Evolutionary conservation across 2,329 filamentous ascomycete species (phyloP).

Genomic region (Alternaria alternata): DNA sequence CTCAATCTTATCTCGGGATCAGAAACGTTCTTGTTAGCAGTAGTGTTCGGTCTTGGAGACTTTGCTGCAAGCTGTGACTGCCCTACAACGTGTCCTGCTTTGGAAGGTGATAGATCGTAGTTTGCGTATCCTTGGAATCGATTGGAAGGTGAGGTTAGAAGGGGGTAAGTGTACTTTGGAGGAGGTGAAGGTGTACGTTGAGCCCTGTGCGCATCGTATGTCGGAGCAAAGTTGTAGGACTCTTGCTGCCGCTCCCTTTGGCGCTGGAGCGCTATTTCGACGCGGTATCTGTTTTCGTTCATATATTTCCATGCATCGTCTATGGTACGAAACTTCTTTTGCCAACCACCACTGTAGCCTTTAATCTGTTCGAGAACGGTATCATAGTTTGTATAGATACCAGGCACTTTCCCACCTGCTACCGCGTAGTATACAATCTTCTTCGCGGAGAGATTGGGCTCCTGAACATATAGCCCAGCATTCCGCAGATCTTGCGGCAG

Average conservation of each 20-base stretch:
- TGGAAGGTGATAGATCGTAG: neutral
- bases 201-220: neutral
- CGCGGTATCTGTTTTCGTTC: slow-evolving; percentile 31
- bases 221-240: neutral
- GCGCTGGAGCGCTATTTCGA: neutral
- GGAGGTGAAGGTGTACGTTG: neutral
- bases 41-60: neutral
- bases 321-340: slow-evolving; percentile 55
- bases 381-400: slow-evolving; percentile 71
- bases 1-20: slow-evolving; percentile 48
- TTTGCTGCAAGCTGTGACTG: neutral
- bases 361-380: slow-evolving; percentile 75
- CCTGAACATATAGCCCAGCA: slow-evolving; percentile 76
- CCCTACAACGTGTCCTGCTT: neutral
- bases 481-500: slow-evolving; percentile 60
- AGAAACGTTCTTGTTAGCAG: neutral
- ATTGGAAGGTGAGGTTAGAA: neutral
- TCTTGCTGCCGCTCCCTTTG: neutral
- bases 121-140: neutral
- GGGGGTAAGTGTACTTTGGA: neutral
- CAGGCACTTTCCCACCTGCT: slow-evolving; percentile 63
- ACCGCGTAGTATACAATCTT: slow-evolving; percentile 67
- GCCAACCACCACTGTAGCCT: slow-evolving; percentile 67
- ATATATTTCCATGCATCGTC: slow-evolving; percentile 84
- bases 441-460: slow-evolving; percentile 48